A percentile compares a stretch with the other conserved stretches of the same genome.
phyloP scores from a whole-genome alignment of 1,284 basidiomycete species.

The Puccinia horiana region DNA sequence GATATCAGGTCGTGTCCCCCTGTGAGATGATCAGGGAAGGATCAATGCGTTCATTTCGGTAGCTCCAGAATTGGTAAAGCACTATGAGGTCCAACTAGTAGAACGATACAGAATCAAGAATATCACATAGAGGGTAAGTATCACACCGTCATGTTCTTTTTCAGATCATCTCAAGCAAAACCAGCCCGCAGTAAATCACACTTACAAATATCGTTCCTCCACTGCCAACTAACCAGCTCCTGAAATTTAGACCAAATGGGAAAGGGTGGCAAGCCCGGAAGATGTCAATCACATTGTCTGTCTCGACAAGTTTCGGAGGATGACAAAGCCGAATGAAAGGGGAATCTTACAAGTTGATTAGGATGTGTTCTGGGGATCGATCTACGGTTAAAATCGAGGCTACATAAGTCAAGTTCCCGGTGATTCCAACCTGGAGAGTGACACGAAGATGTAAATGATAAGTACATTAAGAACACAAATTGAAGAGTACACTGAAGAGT shows the following conservation, averaged over 20 bases:
- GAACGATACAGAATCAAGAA: background rate
- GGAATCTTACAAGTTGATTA: conserved; percentile 39
- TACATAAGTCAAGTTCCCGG: conserved; percentile 45
- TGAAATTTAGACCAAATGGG: background rate
- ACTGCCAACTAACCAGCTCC: conserved; percentile 47
- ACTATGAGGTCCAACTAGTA: conserved; percentile 39
- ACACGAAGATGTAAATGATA: background rate
- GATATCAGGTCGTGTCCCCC: background rate
- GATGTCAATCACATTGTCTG: background rate
- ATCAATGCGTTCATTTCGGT: conserved; percentile 26
- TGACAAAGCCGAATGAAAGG: background rate
- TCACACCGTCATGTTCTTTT: background rate
- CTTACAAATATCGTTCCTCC: conserved; percentile 43
- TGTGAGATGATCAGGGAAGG: background rate
- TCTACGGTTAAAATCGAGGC: conserved; percentile 24
- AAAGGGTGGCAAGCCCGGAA: background rate
- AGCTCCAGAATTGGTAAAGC: conserved; percentile 44
- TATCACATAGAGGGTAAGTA: too few relatives aligned
- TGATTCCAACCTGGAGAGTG: conserved; percentile 38
- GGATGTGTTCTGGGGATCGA: conserved; percentile 26
- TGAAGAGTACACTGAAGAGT: background rate
- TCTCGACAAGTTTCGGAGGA: background rate
- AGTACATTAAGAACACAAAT: background rate
- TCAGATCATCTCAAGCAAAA: background rate
- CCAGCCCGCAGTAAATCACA: background rate